Base-by-base conservation (phyloP, 2,329 filamentous ascomycete species). In the Aureobasidium sp. region DNA sequence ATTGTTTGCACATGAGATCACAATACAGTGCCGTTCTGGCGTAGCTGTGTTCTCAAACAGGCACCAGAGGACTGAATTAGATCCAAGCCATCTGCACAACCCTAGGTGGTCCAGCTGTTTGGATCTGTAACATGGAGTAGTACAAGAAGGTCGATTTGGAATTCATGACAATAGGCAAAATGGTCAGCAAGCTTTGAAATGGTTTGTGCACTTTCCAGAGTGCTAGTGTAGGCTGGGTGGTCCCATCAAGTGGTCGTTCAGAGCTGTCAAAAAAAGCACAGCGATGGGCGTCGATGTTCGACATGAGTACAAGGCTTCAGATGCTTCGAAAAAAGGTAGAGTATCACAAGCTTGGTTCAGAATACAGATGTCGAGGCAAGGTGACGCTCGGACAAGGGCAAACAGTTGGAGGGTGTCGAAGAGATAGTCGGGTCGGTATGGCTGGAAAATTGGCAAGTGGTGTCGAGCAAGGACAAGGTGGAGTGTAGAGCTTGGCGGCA, bases 211-310 rank as follows among this genome's bases (percentile, higher is more conserved):
- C 22, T 47, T 29, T 15, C 8, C 22, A 9, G 17, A 36, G 15
- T 12, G 20, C 41, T 34, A 27, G 25, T 25, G 15, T 25, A 17
- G 17, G 15, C 6, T 15, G 37, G 20, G 5, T 5, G 36, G 8
- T 29, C 1, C 20, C 15, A 11, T 31, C 39, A 12, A 15, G 15
- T 29, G 41, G 41, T 57, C 20, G 41, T 57, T 45, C 53, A 57
- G n/a, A 44, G n/a, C n/a, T 57, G 53, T 57, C 53, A 57, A 29
- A 7, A 25, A 36, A 57, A 17, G 45, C 53, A 45, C 53, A 39
- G n/a, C 20, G 17, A n/a, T n/a, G 25, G 17, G 3, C 14, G 15
- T 39, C 6, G 29, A 20, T 27, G 25, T 15, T 25, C 7, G 12
- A 15, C 49, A n/a, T 11, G 34, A 22, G 8, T 15, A 53, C 34